phyloP scores from a whole-genome alignment of 176 grass and related monocot genomes.

The Eremochloa ophiuroides region DNA sequence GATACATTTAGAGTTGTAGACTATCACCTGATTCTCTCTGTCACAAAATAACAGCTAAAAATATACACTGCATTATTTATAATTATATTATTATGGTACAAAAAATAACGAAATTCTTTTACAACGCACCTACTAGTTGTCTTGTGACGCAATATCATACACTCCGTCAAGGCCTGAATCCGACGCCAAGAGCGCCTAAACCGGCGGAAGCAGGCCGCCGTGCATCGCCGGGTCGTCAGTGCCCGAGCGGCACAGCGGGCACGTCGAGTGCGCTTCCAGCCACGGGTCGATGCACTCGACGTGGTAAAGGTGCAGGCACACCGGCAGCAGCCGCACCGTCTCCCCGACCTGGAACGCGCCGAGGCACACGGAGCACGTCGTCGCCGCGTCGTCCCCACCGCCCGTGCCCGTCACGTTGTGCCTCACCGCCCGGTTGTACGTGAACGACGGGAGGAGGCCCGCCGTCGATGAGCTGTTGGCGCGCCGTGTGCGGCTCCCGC shows the following conservation, averaged over 20 bases:
- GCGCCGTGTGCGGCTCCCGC: neutral
- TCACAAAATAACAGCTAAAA: no score
- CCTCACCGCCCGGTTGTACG: slow-evolving; percentile 14
- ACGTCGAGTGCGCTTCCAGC: slow-evolving; percentile 41
- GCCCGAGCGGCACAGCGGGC: slow-evolving; percentile 38
- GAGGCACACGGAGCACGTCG: slow-evolving; percentile 47
- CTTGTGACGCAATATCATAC: neutral
- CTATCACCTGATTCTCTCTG: no score
- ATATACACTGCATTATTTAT: neutral
- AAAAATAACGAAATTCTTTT: neutral
- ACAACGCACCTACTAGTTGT: neutral
- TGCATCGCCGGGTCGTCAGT: neutral
- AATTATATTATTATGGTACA: neutral
- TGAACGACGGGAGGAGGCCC: slow-evolving; percentile 13
- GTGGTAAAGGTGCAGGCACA: slow-evolving; percentile 43
- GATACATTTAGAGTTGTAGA: no score
- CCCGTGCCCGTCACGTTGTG: neutral
- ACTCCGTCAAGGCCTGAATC: neutral
- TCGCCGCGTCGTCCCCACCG: neutral
- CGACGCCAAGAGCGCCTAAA: neutral
- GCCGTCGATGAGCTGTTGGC: slow-evolving; percentile 7
- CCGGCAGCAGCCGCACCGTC: slow-evolving; percentile 31
- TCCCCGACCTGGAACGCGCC: slow-evolving; percentile 31
- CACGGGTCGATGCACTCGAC: slow-evolving; percentile 47
- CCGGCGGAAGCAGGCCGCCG: neutral